Base-by-base conservation (phyloP, 129 eudicot species). In the Lactuca sativa region DNA sequence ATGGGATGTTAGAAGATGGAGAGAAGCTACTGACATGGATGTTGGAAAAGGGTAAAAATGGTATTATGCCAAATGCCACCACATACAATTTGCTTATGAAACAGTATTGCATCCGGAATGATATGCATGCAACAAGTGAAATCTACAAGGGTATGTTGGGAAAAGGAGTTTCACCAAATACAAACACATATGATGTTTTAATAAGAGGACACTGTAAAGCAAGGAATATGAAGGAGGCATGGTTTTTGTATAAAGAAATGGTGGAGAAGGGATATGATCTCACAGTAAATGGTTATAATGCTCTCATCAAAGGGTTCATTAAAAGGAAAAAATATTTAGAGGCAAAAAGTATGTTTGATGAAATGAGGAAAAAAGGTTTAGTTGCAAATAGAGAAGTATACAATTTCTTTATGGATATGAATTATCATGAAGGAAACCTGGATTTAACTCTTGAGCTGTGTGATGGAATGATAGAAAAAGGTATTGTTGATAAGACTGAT, bases 201-300 rank as follows among this genome's bases (percentile, higher is more conserved):
- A 80, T 95, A 70, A 83, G 84, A 81, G 97, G 99, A 71, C 97
- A 95, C 73, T 87, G 88, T 66, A 95, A 90, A 67, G 90, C 93
- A 59, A 85, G 99, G 38, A 95, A 90, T 70, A 87, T 95, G 97
- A 95, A 90, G 81, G 99, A 95, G 85, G 97, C 97, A 9, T 90
- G 90, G 89, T 95, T 58, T 84, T 83, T 95, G 86, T 88, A 76
- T 58, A 83, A 80, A 79, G 96, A 95, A 68, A 83, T 87, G 95
- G 79, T 80, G 56, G 82, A 69, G 54, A 90, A 90, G 55, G 99
- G 96, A 53, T 81, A 36, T 79, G 70, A 74, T 52, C 79, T 84
- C 32, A 80, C 86, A 3, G 78, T 65, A 52, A 82, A 81, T 71
- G 77, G 89, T 48, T 95, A 95, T 70, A 82, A 79, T 76, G 87